phyloP scores from a whole-genome alignment of 2,329 filamentous ascomycete species.

The Rhexocercosporidium sp. region DNA sequence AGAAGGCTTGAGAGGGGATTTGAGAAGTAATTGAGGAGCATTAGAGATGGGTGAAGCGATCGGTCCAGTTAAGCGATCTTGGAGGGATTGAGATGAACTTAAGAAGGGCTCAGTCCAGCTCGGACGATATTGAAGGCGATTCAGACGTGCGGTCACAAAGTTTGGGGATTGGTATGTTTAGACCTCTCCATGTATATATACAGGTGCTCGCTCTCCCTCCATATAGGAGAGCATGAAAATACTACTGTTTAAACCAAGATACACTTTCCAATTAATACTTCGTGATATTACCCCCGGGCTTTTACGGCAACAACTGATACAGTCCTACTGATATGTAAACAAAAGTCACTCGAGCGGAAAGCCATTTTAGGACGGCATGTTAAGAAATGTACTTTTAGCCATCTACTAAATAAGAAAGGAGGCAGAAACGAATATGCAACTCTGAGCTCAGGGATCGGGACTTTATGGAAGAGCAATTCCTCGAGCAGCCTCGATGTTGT shows the following conservation, averaged over 20 bases:
- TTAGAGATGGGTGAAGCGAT: slow-evolving; percentile 3
- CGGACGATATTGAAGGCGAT: slow-evolving; percentile 5
- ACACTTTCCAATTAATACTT: slow-evolving; percentile 10
- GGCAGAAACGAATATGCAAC: slow-evolving; percentile 11
- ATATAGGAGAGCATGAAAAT: slow-evolving; percentile 8
- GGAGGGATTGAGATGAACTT: background rate
- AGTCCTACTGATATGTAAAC: slow-evolving; percentile 4
- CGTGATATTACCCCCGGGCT: background rate
- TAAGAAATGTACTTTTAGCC: slow-evolving; percentile 8
- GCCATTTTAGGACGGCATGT: slow-evolving; percentile 8
- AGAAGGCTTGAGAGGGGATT: slow-evolving; percentile 2
- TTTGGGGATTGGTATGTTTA: slow-evolving; percentile 7
- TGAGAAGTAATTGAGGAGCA: slow-evolving; percentile 5
- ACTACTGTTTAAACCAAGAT: slow-evolving; percentile 11
- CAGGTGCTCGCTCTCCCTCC: slow-evolving; percentile 5
- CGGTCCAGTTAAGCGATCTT: background rate
- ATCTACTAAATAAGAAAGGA: slow-evolving; percentile 6
- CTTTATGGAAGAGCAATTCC: slow-evolving; percentile 3
- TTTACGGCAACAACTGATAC: slow-evolving; percentile 12
- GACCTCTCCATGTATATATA: slow-evolving; percentile 10
- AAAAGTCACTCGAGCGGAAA: slow-evolving; percentile 12
- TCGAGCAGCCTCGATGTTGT: slow-evolving; percentile 11
- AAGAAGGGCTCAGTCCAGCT: slow-evolving; percentile 5
- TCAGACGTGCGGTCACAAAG: slow-evolving; percentile 6
- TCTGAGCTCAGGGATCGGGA: slow-evolving; percentile 9